Evolutionary conservation across 2,329 filamentous ascomycete species (phyloP), one percentile per base, ranked within the genome.

Genomic region (Nigrospora oryzae): DNA sequence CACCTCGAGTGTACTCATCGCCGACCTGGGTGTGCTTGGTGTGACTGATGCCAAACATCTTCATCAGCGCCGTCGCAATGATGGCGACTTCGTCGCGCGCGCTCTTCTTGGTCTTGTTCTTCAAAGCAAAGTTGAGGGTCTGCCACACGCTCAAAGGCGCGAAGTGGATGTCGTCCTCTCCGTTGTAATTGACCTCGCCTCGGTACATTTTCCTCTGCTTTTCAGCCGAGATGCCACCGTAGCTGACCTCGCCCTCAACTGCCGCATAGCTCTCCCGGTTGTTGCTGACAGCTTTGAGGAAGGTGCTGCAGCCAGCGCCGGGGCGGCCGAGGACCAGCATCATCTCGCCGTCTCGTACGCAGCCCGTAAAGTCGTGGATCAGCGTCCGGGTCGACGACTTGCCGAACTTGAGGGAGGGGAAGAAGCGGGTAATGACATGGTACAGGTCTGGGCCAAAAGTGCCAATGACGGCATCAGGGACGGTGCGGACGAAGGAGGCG

Each of bases 391-490:
- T 59, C 15, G 51, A 52, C 4, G 53, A 48, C 36, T 53, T 57
- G 2, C 52, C 47, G 15, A 57, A 53, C 19, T 40, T 49, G 11
- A 62, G 49, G 30, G 47, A 49, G 1, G 68, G 69, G 6, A 74
- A 52, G 39, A 59, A 63, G 2, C 58, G 53, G 30, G 61, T 63
- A 13, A 89, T 53, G 7, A 87, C 65, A 17, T 69, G 74, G 60
- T 87, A 91, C 2, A 91, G 66, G 61, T 91, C 87, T 0, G 86
- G 86, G 0, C 87, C 87, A 59, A 93, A 91, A 0, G 86, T 89
- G 17, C 85, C 85, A 5, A 89, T 50, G 34, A 91, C 71, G 3
- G 86, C 86, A 51, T 86, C 76, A 0, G 86, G 86, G 0, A 91
- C 65, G 0, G 85, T 89, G 49, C 79, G 79, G 23, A 86, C 84